Base-by-base conservation (phyloP, 2,329 filamentous ascomycete genomes). In the Orbilia ellipsospora region DNA sequence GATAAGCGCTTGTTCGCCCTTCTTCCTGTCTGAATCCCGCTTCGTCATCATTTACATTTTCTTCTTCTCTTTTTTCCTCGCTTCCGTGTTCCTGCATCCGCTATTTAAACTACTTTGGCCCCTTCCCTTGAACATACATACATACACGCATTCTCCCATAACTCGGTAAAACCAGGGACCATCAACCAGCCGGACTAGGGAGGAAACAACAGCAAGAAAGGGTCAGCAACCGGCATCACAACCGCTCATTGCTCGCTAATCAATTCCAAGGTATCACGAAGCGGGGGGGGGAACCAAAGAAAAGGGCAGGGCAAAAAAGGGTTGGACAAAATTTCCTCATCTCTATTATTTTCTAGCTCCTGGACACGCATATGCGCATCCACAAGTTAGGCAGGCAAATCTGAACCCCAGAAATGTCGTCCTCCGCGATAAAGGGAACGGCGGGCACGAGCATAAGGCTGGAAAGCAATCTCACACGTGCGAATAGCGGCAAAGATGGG, bases 401-500 rank as follows among this genome's bases (percentile, higher is more conserved):
- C 62, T 45, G 48, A 55, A 31, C n/a, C 44, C 13, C 6, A n/a
- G 13, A 48, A 15, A 48, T 48, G 44, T 48, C 44, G 44, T 48
- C 44, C 36, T 48, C 44, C 36, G 40, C 57, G 20, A 68, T 67
- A 50, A 67, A 60, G 44, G 63, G 65, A 48, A 45, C 64, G 20
- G 55, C 64, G 45, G 60, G 72, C 28, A 56, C 64, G 45, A 65
- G 72, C 18, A 56, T 75, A 40, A 18, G 72, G 44, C 44, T 75
- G 59, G 64, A 75, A 42, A 75, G 72, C 64, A 75, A 75, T 59
- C 57, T 75, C 64, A 51, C 72, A 28, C 72, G 72, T 44, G 72
- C 72, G 40, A 75, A 75, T 44, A 75, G 72, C 60, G 72, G 72
- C 48, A 75, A 75, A 61, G 72, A 75, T 16, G 72, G 72, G 16